Conservation (phyloP, 163 green algal species). For the Smithsoniella earleae region DNA sequence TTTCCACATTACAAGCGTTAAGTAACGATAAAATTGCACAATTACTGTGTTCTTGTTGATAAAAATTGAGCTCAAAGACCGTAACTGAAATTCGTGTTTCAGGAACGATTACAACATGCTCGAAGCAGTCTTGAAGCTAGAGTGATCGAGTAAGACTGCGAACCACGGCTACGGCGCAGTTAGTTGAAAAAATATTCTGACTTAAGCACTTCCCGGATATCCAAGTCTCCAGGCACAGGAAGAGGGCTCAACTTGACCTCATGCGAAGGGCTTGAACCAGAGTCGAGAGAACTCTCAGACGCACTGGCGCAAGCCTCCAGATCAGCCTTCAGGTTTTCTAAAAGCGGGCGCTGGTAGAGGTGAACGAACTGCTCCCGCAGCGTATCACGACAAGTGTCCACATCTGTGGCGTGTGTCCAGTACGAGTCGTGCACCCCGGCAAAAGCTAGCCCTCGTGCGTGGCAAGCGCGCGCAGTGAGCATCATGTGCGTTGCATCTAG, state of each 20-base stretch:
- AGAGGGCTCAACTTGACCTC: slow-evolving; percentile 43
- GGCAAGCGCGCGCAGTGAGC: slow-evolving; percentile 80
- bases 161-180: too few species aligned
- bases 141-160: too few species aligned
- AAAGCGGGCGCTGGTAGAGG: slow-evolving; percentile 68
- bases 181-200: slow-evolving; percentile 85
- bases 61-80: too few species aligned
- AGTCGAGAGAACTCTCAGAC: slow-evolving; percentile 15
- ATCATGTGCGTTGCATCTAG: slow-evolving; percentile 97
- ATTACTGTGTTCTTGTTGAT: too few species aligned
- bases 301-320: slow-evolving; percentile 34
- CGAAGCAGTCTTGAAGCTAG: too few species aligned
- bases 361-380: slow-evolving; percentile 71
- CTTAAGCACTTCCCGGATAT: slow-evolving; percentile 56
- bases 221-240: slow-evolving; percentile 55
- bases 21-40: too few species aligned
- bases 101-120: too few species aligned
- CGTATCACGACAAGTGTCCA: slow-evolving; percentile 57
- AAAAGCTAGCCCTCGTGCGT: slow-evolving; percentile 53
- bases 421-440: slow-evolving; percentile 94
- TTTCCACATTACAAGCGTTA: too few species aligned
- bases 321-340: slow-evolving; percentile 55
- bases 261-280: not conserved
- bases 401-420: slow-evolving; percentile 83
- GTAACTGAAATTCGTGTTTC: too few species aligned